Evolutionary conservation across 2,329 filamentous ascomycete genomes (phyloP).

Genomic region (Purpureocillium lavendulum): DNA sequence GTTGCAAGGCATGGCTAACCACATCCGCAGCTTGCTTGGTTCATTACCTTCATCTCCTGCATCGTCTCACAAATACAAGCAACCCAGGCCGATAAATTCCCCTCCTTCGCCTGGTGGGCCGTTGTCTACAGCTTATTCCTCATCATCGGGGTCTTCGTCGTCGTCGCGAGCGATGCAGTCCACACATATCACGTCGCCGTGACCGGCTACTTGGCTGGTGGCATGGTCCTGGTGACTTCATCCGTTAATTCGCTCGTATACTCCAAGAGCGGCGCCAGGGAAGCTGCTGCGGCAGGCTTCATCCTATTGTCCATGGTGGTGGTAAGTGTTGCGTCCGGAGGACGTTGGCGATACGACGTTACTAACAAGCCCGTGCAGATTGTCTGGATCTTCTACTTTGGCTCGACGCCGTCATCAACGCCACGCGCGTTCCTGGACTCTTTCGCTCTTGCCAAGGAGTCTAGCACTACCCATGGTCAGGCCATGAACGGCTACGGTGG

Average conservation of each 20-base stretch:
- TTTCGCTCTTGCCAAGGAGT: conserved; percentile 87
- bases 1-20: conserved; percentile 11
- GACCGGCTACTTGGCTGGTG: conserved; percentile 77
- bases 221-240: conserved; percentile 77
- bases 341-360: background rate
- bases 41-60: conserved; percentile 83
- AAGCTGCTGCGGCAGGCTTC: conserved; percentile 86
- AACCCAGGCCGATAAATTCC: conserved; percentile 46
- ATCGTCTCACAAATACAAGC: conserved; percentile 58
- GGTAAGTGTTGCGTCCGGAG: conserved; percentile 46
- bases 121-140: conserved; percentile 78
- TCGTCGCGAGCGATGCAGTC: conserved; percentile 75
- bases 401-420: conserved; percentile 77
- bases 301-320: conserved; percentile 90
- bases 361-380: conserved; percentile 47
- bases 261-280: conserved; percentile 59
- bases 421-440: conserved; percentile 91
- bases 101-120: conserved; percentile 89
- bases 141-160: conserved; percentile 71
- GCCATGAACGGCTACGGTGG: conserved; percentile 68
- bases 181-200: conserved; percentile 89
- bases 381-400: conserved; percentile 98
- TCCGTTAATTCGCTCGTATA: conserved; percentile 84
- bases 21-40: conserved; percentile 70
- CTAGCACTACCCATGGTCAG: conserved; percentile 56